Percentiles rank a stretch among this genome's conserved stretches.
Evolutionary conservation across 176 grass and related monocot genomes (phyloP).

Genomic region (Carex myosuroides): DNA sequence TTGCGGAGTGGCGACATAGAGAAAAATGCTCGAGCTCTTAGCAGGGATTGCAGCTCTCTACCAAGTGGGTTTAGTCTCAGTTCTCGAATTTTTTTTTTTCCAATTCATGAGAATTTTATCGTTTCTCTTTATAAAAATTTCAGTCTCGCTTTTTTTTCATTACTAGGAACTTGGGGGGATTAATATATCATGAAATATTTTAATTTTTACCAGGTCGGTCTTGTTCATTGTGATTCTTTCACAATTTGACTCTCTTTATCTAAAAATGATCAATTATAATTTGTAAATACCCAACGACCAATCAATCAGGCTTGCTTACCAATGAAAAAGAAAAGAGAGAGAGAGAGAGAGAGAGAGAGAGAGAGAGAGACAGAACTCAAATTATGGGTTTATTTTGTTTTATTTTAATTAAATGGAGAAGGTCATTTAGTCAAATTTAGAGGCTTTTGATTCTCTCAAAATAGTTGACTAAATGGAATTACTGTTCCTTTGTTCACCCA

Average conservation of each 20-base stretch:
- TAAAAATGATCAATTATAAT: not conserved
- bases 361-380: not conserved
- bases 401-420: not conserved
- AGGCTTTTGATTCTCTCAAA: not conserved
- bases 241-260: not conserved
- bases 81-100: not conserved
- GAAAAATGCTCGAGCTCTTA: constrained; percentile 3
- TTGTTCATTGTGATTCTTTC: not conserved
- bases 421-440: not conserved
- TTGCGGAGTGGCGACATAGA: constrained; percentile 5
- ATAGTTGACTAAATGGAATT: not conserved
- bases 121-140: not conserved
- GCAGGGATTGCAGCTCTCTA: constrained; percentile 24
- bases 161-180: not conserved
- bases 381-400: not conserved
- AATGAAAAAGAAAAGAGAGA: not conserved
- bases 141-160: not conserved
- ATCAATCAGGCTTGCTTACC: not conserved
- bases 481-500: not conserved
- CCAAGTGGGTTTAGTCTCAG: constrained; percentile 20
- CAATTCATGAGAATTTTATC: not conserved
- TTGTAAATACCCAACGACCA: not conserved
- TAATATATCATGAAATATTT: not conserved
- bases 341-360: not conserved
- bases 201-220: not conserved